Evolutionary conservation across 2,329 filamentous ascomycete genomes (phyloP).

Genomic region (Cryphonectria nitschkei): DNA sequence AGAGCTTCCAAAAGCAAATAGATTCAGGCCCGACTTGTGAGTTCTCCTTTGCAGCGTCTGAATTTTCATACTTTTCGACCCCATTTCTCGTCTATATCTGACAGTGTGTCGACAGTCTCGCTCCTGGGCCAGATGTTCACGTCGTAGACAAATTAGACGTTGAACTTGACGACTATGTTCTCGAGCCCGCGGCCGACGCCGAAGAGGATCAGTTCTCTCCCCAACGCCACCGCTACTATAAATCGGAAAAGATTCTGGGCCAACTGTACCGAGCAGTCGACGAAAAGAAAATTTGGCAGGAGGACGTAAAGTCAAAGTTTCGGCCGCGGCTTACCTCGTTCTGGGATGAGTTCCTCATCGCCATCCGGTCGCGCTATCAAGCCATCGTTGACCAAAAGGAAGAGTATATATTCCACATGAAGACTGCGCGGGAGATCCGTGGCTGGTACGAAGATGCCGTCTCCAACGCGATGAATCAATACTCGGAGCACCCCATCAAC

Average conservation of each 20-base stretch:
- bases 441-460: constrained; percentile 52
- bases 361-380: constrained; percentile 36
- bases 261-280: constrained; percentile 73
- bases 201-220: constrained; percentile 52
- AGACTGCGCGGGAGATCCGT: constrained; percentile 47
- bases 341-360: constrained; percentile 47
- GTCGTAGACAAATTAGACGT: constrained; percentile 51
- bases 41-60: constrained; percentile 32
- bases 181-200: constrained; percentile 39
- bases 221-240: constrained; percentile 61
- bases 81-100: background rate
- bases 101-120: constrained; percentile 42
- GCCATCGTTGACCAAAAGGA: constrained; percentile 31
- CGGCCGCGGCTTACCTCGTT: constrained; percentile 40
- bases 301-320: constrained; percentile 46
- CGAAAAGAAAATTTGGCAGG: constrained; percentile 66
- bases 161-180: constrained; percentile 40
- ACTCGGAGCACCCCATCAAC: constrained; percentile 49
- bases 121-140: constrained; percentile 49
- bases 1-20: constrained; percentile 45
- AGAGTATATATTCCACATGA: constrained; percentile 39
- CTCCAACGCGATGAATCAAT: constrained; percentile 45
- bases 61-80: background rate
- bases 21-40: constrained; percentile 59
- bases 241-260: constrained; percentile 70